These are phyloP conservation scores for Colletotrichum melonis DNA, from an alignment of 2,329 filamentous ascomycete genomes.

Conservation along the genomic window DNA sequence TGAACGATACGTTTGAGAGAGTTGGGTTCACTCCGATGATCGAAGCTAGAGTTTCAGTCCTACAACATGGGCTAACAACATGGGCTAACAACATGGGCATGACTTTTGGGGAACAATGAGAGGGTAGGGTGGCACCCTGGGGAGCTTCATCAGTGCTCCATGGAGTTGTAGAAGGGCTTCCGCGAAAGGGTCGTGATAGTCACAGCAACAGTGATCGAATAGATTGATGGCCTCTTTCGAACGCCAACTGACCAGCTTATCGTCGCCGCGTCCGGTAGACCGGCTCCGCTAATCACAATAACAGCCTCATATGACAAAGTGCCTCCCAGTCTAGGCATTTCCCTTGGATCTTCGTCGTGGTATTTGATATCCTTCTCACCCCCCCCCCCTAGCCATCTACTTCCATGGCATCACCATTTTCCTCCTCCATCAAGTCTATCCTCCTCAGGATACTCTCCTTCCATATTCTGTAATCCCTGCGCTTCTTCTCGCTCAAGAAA, in stretches of 20 bases:
- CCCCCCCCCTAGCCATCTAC: slow-evolving; percentile 40
- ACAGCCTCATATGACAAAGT: not conserved
- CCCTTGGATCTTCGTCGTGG: not conserved
- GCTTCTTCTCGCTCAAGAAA: slow-evolving; percentile 73
- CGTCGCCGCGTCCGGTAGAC: not conserved
- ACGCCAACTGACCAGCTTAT: not conserved
- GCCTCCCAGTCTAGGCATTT: not conserved
- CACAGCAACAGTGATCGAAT: not conserved
- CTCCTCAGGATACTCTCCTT: slow-evolving; percentile 68
- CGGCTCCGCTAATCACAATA: not conserved
- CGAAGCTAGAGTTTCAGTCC: too few species aligned
- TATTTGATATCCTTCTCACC: not conserved
- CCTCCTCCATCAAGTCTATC: slow-evolving; percentile 61
- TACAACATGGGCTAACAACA: too few species aligned
- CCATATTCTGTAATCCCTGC: slow-evolving; percentile 73
- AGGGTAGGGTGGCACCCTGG: too few species aligned
- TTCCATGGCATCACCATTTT: slow-evolving; percentile 46
- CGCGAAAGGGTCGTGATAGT: not conserved
- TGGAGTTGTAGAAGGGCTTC: not conserved
- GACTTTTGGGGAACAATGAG: too few species aligned
- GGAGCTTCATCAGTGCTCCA: not conserved
- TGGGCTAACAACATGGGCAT: too few species aligned
- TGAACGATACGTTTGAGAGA: too few species aligned
- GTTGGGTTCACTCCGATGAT: too few species aligned
- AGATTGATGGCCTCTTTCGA: not conserved